Base-by-base conservation (phyloP, 202 grass and related monocot species). In the Zizania palustris region DNA sequence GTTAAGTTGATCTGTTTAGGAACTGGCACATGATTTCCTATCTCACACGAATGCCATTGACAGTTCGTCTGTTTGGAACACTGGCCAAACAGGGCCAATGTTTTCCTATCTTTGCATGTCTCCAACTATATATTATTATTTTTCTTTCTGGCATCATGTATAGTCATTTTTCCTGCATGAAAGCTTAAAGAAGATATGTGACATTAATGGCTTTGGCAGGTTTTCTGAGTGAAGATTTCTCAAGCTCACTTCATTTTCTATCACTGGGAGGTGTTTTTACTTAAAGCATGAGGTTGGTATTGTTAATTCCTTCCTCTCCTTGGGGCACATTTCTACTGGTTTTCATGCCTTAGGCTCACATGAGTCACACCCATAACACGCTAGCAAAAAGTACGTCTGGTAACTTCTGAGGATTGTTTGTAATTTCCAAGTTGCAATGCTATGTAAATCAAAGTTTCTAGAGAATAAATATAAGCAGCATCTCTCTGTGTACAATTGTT, bases 251-350 rank as follows among this genome's bases (percentile, higher is more conserved):
- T 39, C 39, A 36, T 56, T 77, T 65, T 71, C 35, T 67, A 55
- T 67, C 20, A 51, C 50, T 67, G 35, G 19, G 50, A 82, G 55
- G 8, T 66, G 48, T 15, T 6, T 34, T 72, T 59, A 60, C 58
- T 60, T 50, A n/a, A 40, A 84, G 16, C 70, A 88, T 88, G 86
- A 80, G 81, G 86, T 84, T 75, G 65, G 86, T 83, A 80, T 54
- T 83, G 38, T 68, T 74, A 71, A 14, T 76, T 84, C 20, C 45
- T 84, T 15, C 36, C 39, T 55, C 19, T 56, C n/a, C n/a, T n/a
- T n/a, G n/a, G n/a, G 56, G 14, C n/a, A 54, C 19, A 9, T 54
- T n/a, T n/a, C n/a, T n/a, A n/a, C n/a, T n/a, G n/a, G n/a, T n/a
- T n/a, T n/a, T n/a, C n/a, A n/a, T n/a, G n/a, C n/a, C n/a, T n/a